Conservation (phyloP, 129 eudicot species). For the Gnaphalium uliginosum region DNA sequence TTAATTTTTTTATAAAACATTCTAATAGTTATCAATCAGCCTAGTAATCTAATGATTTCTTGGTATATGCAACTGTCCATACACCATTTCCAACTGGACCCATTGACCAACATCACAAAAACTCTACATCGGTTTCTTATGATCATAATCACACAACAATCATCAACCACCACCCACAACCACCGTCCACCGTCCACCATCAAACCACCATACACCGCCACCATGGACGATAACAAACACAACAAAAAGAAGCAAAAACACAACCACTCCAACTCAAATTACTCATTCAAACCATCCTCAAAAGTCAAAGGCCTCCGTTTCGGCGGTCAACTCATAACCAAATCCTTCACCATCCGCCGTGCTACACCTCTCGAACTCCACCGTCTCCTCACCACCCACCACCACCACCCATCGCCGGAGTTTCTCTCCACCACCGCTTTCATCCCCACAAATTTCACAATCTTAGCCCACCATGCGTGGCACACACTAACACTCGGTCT, state of each 20-base stretch:
- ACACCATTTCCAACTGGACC: background rate
- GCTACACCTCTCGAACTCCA: constrained; percentile 70
- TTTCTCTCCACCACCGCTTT: constrained; percentile 71
- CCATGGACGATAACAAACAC: constrained; percentile 49
- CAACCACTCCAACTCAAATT: constrained; percentile 69
- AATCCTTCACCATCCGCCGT: constrained; percentile 94
- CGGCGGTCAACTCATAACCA: constrained; percentile 88
- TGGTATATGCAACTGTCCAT: background rate
- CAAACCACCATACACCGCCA: background rate
- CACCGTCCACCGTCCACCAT: constrained; percentile 9
- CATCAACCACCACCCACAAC: constrained; percentile 20
- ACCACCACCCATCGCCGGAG: constrained; percentile 27
- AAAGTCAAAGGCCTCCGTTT: constrained; percentile 90
- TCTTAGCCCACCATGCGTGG: constrained; percentile 99
- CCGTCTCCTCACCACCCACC: constrained; percentile 66
- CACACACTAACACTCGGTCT: constrained; percentile 92
- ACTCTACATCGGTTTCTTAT: background rate
- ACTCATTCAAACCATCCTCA: constrained; percentile 71
- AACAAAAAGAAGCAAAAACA: constrained; percentile 68
- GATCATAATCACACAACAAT: background rate
- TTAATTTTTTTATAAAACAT: too few relatives aligned
- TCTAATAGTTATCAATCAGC: too few relatives aligned
- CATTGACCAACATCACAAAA: background rate
- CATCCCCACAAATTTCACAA: constrained; percentile 91
- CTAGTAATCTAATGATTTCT: background rate